Conservation (phyloP, 2,329 filamentous ascomycete genomes). For the Talaromyces sp. region DNA sequence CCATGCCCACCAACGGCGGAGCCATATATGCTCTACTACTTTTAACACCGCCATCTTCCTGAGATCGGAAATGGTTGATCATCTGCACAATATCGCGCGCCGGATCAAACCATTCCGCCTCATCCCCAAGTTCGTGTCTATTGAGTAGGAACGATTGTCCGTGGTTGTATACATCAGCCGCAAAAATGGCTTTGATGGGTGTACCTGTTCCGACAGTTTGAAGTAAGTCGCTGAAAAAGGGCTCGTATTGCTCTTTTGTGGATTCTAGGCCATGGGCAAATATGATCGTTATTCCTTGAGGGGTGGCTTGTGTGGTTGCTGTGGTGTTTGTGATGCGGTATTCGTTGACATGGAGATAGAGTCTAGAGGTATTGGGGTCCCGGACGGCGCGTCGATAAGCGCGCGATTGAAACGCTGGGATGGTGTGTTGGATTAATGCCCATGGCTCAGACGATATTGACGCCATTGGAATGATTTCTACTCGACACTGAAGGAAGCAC, state of each 20-base stretch:
- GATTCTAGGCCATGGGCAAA: slow-evolving; percentile 15
- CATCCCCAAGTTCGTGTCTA: slow-evolving; percentile 10
- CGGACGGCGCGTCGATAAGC: slow-evolving; percentile 14
- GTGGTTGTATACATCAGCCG: slow-evolving; percentile 16
- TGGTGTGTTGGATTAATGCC: slow-evolving; percentile 10
- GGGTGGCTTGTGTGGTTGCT: too few species aligned
- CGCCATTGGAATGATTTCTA: not conserved
- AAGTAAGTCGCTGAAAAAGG: slow-evolving; percentile 12
- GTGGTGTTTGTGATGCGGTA: slow-evolving; percentile 4
- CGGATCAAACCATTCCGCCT: slow-evolving; percentile 15
- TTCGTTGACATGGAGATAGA: slow-evolving; percentile 15
- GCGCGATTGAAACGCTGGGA: slow-evolving; percentile 13
- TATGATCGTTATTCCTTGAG: slow-evolving; percentile 13
- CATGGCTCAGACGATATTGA: not conserved
- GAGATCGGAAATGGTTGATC: slow-evolving; percentile 12
- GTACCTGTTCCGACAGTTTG: not conserved
- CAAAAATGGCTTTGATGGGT: slow-evolving; percentile 11
- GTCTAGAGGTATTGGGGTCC: slow-evolving; percentile 7
- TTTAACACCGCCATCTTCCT: not conserved
- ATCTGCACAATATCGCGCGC: slow-evolving; percentile 13
- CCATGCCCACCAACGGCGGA: slow-evolving; percentile 15
- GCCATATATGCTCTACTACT: slow-evolving; percentile 5
- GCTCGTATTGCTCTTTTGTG: slow-evolving; percentile 16
- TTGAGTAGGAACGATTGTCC: slow-evolving; percentile 13
- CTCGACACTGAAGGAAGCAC: not conserved